A percentile compares a stretch with the other conserved stretches of the same genome.
These are phyloP conservation scores for Hamamelis virginiana DNA, from an alignment of 164 flowering plant species.

Conservation along the genomic window DNA sequence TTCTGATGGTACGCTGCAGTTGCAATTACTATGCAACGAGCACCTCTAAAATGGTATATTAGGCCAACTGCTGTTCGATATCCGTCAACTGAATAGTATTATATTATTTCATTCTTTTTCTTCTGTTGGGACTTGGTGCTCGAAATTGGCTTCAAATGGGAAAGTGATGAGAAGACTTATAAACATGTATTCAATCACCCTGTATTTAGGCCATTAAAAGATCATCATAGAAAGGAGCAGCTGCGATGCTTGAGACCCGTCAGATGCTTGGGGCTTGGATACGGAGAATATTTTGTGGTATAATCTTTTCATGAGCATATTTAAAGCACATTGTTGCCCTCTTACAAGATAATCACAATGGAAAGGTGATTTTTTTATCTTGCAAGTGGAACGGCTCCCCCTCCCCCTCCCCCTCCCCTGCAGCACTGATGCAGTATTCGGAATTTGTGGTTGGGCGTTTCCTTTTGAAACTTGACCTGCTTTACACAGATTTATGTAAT, in stretches of 20 bases:
- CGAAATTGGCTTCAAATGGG: neutral
- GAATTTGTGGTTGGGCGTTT: too few species aligned
- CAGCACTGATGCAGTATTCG: too few species aligned
- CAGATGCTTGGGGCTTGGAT: neutral
- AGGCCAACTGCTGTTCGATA: neutral
- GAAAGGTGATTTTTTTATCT: neutral
- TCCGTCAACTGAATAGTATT: neutral
- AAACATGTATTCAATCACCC: too few species aligned
- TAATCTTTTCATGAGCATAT: neutral
- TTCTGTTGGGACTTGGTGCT: neutral
- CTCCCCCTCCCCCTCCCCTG: too few species aligned
- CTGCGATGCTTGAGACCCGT: too few species aligned
- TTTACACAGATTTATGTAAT: too few species aligned
- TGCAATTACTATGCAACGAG: constrained; percentile 52
- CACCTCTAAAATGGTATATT: constrained; percentile 16
- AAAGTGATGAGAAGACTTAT: neutral
- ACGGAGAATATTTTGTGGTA: neutral
- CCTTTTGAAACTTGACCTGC: too few species aligned
- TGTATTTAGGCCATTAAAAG: too few species aligned
- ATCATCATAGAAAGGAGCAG: too few species aligned
- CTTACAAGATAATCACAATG: neutral
- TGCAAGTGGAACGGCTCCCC: neutral
- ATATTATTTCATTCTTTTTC: constrained; percentile 9
- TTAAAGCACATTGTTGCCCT: constrained; percentile 1
- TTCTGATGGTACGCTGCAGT: constrained; percentile 29